Conservation (phyloP, 192 early-diverging fungal species). For the Backusella macrospora region DNA sequence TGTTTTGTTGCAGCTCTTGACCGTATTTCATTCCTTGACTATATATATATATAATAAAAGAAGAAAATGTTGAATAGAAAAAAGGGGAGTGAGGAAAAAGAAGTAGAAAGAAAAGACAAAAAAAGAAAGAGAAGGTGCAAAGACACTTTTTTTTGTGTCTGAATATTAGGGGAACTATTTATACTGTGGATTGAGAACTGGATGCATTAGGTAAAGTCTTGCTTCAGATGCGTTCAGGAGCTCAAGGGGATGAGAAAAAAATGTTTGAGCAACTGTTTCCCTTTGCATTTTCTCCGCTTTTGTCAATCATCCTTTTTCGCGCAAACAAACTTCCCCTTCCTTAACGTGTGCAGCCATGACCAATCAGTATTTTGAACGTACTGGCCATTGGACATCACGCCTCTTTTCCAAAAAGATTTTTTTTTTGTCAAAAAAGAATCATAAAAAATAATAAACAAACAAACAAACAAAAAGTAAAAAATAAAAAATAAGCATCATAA, state of each 20-base stretch:
- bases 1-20: conserved; percentile 68
- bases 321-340: neutral
- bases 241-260: neutral
- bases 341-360: conserved; percentile 14
- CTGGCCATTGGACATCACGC: conserved; percentile 15
- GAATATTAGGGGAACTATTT: conserved; percentile 17
- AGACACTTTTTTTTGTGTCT: neutral
- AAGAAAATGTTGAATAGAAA: neutral
- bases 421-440: neutral
- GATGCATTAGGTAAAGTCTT: neutral
- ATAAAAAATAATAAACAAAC: neutral
- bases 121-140: conserved; percentile 5
- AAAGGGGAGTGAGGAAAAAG: neutral
- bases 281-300: conserved; percentile 15
- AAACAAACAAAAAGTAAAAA: neutral
- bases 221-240: conserved; percentile 11
- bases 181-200: conserved; percentile 1
- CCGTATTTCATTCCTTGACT: conserved; percentile 82
- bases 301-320: conserved; percentile 3
- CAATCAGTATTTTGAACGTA: neutral
- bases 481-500: neutral
- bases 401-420: conserved; percentile 5
- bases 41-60: neutral
- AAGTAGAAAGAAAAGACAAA: conserved; percentile 11
- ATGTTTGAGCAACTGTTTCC: conserved; percentile 16